Conservation (phyloP, 2,329 filamentous ascomycete species). For the Penicillium glabrum region DNA sequence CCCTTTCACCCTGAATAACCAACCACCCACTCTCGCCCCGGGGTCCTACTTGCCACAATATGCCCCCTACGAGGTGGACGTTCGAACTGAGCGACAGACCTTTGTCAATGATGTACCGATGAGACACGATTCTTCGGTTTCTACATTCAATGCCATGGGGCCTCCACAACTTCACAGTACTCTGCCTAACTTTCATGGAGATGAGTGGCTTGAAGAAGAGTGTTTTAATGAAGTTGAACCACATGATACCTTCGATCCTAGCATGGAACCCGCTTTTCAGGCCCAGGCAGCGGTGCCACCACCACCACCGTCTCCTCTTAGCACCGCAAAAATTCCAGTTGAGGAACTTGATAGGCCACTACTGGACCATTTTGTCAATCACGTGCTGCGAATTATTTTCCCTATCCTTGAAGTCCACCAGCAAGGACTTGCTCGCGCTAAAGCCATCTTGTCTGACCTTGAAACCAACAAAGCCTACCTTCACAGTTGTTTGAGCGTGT, state of each 20-base stretch:
- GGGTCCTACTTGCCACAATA: conserved; percentile 49
- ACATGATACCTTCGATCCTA: conserved; percentile 29
- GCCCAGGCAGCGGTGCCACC: neutral
- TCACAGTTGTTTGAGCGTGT: conserved; percentile 91
- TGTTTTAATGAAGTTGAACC: conserved; percentile 60
- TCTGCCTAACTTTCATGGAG: conserved; percentile 62
- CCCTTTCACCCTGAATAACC: no score
- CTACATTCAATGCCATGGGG: conserved; percentile 89
- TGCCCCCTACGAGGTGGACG: conserved; percentile 87
- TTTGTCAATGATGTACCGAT: conserved; percentile 89
- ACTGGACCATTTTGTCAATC: conserved; percentile 86
- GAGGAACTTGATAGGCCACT: conserved; percentile 85
- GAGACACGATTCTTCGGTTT: conserved; percentile 80
- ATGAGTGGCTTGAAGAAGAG: conserved; percentile 72
- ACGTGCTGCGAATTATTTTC: conserved; percentile 84
- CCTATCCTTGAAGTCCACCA: conserved; percentile 89
- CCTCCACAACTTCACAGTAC: conserved; percentile 70
- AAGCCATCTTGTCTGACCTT: conserved; percentile 82
- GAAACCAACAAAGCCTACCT: conserved; percentile 91
- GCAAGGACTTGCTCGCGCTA: conserved; percentile 74
- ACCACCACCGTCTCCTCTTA: conserved; percentile 52
- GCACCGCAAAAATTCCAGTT: conserved; percentile 71
- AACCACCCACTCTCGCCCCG: no score
- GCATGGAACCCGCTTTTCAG: neutral
- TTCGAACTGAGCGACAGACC: conserved; percentile 93